Base-by-base conservation (phyloP, 768 basidiomycete genomes). In the Trametes cingulata region DNA sequence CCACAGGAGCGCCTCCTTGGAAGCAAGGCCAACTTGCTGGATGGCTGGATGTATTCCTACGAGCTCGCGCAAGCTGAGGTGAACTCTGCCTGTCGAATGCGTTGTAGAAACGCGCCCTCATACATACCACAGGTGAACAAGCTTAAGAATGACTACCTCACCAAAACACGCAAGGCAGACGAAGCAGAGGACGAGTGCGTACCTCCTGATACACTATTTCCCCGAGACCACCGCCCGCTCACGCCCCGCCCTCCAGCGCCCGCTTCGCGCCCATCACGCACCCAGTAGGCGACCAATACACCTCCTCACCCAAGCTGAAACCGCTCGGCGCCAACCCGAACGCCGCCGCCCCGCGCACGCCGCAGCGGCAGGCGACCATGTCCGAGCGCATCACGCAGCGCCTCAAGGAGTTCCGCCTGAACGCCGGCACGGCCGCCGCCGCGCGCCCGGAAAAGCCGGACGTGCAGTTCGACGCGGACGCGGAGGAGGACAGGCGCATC, bases 101-200 rank as follows among this genome's bases (percentile, higher is more conserved):
- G 47, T 43, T 35, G 14, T 10, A 20, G 42, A 14, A 24, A 20
- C 37, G 52, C 55, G 41, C n/a, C 40, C 46, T 50, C 4, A 50
- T 58, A 50, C 52, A 15, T 37, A 6, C 22, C 35, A 24, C 40
- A 84, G 80, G 77, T 80, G 6, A 71, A 78, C 42, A 88, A 88
- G 73, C 75, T 94, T 63, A 93, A 91, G 74, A 81, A 86, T 52
- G 79, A 84, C 54, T 96, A 96, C 69, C 72, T 92, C 12, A 73
- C 80, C 33, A 96, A 94, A 73, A 87, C 84, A 0, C 84, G 91
- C 54, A 83, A 84, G 40, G 94, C 95, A 15, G 95, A 97, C 67
- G 95, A 97, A 69, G 88, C 89, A 8, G 93, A 93, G 71, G 95
- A 97, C 71, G 94, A 96, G 95, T 96, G 73, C 68, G 93, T 79